phyloP scores from a whole-genome alignment of 2,329 filamentous ascomycete genomes.

The Ramularia endophylla region DNA sequence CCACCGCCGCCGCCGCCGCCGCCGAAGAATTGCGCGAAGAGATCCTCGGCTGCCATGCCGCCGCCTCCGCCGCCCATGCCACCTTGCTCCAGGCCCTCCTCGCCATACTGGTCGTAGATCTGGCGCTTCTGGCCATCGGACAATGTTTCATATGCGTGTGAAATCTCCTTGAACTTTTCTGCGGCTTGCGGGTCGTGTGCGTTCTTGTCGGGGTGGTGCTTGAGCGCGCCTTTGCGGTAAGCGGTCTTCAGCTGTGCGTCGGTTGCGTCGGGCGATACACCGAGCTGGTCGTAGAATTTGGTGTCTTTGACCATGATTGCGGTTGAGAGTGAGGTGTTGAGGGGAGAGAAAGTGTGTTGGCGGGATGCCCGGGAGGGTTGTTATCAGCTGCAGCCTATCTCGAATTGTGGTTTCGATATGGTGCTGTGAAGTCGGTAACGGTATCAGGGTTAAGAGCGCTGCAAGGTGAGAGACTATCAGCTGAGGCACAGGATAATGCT shows the following conservation, averaged over 20 bases:
- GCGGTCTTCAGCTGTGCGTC: conserved; percentile 87
- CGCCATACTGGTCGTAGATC: conserved; percentile 95
- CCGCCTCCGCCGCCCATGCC: conserved; percentile 61
- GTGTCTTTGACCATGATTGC: conserved; percentile 70
- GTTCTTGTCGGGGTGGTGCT: conserved; percentile 95
- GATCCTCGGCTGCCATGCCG: conserved; percentile 92
- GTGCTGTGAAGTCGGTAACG: not conserved
- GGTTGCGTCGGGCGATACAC: conserved; percentile 70
- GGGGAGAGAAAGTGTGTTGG: conserved; percentile 1
- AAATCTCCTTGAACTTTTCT: conserved; percentile 98
- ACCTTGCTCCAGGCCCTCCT: conserved; percentile 85
- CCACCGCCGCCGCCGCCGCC: conserved; percentile 61
- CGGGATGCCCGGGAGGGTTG: conserved; percentile 2
- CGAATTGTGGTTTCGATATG: not conserved
- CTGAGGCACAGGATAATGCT: too few relatives aligned
- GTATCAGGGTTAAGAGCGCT: too few relatives aligned
- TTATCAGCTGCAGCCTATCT: conserved; percentile 11
- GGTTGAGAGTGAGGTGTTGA: conserved; percentile 8
- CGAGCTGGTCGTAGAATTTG: conserved; percentile 71
- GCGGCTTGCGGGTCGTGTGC: conserved; percentile 85
- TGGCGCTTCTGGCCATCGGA: conserved; percentile 87
- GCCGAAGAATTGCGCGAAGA: conserved; percentile 97
- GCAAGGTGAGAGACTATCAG: too few relatives aligned
- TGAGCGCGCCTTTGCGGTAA: conserved; percentile 77
- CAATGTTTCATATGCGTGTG: conserved; percentile 90